Evolutionary conservation across 345 rosid species (phyloP), one percentile per base, ranked within the genome.

Genomic region (Cardamine occulta): DNA sequence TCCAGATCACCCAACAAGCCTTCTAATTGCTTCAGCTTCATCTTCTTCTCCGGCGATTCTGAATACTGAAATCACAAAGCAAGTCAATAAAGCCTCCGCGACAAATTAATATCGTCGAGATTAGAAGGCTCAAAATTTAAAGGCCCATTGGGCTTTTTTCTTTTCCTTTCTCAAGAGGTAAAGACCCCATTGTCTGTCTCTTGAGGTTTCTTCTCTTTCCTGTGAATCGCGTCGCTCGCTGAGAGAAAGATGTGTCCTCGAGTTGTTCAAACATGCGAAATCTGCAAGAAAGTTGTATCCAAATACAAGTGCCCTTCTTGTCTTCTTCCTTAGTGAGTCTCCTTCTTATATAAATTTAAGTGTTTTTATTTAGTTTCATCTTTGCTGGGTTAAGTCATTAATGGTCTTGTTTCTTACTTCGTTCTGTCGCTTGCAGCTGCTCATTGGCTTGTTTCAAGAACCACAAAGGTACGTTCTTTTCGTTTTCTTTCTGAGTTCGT

Each of bases 11-110:
- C 90, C 49, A 94, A 67, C 28, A 85, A 80, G 78, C 97, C 85
- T 83, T 94, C 98, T 73, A 94, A 73, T 80, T 90, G 92, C 85
- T 91, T 94, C 81, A 90, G 84, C 87, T 92, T 94, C 97, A 94
- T 94, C 88, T 91, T 94, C 35, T 54, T 67, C 71, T 71, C 76
- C 73, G 62, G 40, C 76, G 76, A 48, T 39, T 49, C 70, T 69
- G 26, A 44, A 7, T 4, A 32, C 12, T n/a, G 66, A 24, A 24
- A 39, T 40, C 37, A 37, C 56, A 40, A 52, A 51, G 8, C 60
- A 17, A 51, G 23, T 21, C 53, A 17, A 40, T 2, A 10, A 6
- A 6, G 42, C 42, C 29, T 39, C 37, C 12, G 28, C 9, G 18
- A 11, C 3, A 54, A 40, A 28, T 7, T n/a, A 54, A 37, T 1